Evolutionary conservation across 805 yeast genomes (phyloP), one percentile per base, ranked within the genome.

Genomic region (Lipomyces mesembrius): DNA sequence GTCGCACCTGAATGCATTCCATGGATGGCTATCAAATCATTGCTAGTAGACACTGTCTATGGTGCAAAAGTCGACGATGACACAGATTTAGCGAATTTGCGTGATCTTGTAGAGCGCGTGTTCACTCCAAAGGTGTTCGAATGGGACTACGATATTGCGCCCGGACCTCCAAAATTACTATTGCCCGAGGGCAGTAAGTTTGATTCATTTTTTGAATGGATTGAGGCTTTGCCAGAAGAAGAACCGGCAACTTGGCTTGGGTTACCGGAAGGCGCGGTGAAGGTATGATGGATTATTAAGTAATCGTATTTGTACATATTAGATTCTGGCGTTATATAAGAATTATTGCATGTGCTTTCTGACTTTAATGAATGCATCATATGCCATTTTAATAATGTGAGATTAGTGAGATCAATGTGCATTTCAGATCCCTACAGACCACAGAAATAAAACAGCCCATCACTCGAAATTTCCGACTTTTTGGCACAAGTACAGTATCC

Each of bases 171-270:
- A 7, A 32, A 34, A 7, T 70, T 85, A 34, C 29, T n/a, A 0
- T 75, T 82, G 7, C 92, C 93, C 0, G 87, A 85, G 32, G 83
- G 83, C 0, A 74, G 79, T 29, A 70, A 74, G 0, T 49, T 72
- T 0, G 78, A 74, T 0, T 80, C 74, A 11, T 83, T 82, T 68
- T 51, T 61, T 1, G 65, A 70, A 2, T 90, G 93, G 92, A 80
- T 88, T 25, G 69, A 75, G 0, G 54, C 70, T 0, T 76, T 89
- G 55, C 92, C 92, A 0, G 83, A 80, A n/a, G 67, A 77, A 3
- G 81, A 82, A 56, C 85, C 88, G 1, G 77, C 86, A 56, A 72
- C 77, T 1, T 87, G 90, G 89, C 73, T 86, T 20, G 87, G 84
- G 0, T 74, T 87, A 29, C 77, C 79, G 5, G 80, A 77, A 4